Evolutionary conservation across 2,329 filamentous ascomycete genomes (phyloP).

Genomic region (Colletotrichum falcatum): DNA sequence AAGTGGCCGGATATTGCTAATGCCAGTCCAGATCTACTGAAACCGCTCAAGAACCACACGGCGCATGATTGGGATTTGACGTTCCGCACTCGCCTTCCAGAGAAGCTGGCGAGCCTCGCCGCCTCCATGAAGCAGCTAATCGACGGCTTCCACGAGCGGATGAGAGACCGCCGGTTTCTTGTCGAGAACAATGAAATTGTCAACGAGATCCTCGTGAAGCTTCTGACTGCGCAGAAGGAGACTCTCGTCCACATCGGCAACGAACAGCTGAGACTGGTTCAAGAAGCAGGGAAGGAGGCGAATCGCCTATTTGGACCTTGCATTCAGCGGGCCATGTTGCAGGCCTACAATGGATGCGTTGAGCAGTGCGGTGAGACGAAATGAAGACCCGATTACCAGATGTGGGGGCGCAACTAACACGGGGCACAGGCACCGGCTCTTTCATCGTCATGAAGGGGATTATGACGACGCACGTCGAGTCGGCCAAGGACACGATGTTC

Average conservation of each 20-base stretch:
- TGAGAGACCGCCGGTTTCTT: slow-evolving; percentile 20
- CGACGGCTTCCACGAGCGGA: slow-evolving; percentile 1
- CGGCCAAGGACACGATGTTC: slow-evolving; percentile 42
- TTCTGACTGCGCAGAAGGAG: slow-evolving; percentile 6
- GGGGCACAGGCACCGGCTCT: slow-evolving; percentile 39
- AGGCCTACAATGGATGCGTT: slow-evolving; percentile 3
- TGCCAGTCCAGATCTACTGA: slow-evolving; percentile 43
- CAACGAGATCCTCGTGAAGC: not conserved
- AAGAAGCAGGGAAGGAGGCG: slow-evolving; percentile 42
- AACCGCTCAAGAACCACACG: slow-evolving; percentile 41
- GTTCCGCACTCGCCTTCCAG: slow-evolving; percentile 44
- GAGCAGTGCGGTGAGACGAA: slow-evolving; percentile 6
- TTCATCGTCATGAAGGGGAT: slow-evolving; percentile 43
- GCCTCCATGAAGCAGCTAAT: slow-evolving; percentile 1
- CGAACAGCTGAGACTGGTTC: not conserved
- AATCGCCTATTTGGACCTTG: slow-evolving; percentile 31
- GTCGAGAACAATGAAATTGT: slow-evolving; percentile 15
- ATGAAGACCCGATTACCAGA: not conserved
- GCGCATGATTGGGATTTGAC: slow-evolving; percentile 44
- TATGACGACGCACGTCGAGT: slow-evolving; percentile 42
- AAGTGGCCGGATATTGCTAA: slow-evolving; percentile 7
- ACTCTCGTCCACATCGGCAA: not conserved
- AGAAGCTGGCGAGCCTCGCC: not conserved
- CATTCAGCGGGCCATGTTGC: not conserved
- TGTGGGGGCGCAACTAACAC: not conserved